Evolutionary conservation across 2,329 filamentous ascomycete genomes (phyloP).

Genomic region (Dactylonectria macrodidyma): DNA sequence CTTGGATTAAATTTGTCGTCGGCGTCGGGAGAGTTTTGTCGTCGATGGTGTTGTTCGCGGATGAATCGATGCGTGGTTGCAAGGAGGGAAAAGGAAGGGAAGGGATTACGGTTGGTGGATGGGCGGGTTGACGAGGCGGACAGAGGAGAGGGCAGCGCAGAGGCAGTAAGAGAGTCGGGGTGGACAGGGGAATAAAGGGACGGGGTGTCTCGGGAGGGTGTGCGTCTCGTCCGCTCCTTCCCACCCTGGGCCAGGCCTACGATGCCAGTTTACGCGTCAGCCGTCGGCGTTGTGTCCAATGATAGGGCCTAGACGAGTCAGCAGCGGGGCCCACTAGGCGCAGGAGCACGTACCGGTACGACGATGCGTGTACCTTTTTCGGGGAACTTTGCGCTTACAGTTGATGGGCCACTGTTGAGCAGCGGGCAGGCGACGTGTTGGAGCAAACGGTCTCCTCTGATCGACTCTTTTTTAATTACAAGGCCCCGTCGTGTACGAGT

Average conservation of each 20-base stretch:
- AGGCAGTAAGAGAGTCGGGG: constrained; percentile 47
- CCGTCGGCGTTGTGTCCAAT: constrained; percentile 51
- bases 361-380: constrained; percentile 35
- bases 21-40: constrained; percentile 24
- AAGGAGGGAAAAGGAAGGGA: constrained; percentile 41
- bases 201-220: constrained; percentile 52
- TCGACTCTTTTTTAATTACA: constrained; percentile 29
- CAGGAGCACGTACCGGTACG: constrained; percentile 47
- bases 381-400: constrained; percentile 19
- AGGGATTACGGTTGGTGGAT: constrained; percentile 39
- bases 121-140: constrained; percentile 41
- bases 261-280: constrained; percentile 58
- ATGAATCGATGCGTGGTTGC: constrained; percentile 29
- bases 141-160: constrained; percentile 34
- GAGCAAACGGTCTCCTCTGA: constrained; percentile 10
- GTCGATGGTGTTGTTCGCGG: constrained; percentile 33
- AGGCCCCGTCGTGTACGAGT: constrained; percentile 27
- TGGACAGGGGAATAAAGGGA: constrained; percentile 53
- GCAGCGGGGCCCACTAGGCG: constrained; percentile 45
- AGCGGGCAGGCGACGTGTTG: neutral
- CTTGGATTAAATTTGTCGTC: constrained; percentile 30
- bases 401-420: constrained; percentile 9
- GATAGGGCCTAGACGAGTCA: constrained; percentile 30
- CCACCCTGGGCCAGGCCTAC: constrained; percentile 46
- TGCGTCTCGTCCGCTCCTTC: constrained; percentile 47